Evolutionary conservation across 306 rosid species (phyloP), one percentile per base, ranked within the genome.

Genomic region (Erythrophleum fordii): DNA sequence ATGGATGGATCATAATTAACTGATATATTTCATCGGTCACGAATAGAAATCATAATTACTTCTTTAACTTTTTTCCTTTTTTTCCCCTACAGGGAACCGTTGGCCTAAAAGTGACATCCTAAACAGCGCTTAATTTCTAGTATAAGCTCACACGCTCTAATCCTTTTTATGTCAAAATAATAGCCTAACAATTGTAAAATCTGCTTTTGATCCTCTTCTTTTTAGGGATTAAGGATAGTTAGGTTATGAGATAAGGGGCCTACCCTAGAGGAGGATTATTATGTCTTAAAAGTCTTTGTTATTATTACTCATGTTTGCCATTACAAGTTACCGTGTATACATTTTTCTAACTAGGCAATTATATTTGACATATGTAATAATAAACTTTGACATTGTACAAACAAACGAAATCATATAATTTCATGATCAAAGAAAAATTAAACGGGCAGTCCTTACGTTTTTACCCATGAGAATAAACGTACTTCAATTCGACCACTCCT

Each of bases 301-400:
- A 87, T 87, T 85, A 89, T 89, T 79, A 73, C 91, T 48, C 61
- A 53, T 87, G 88, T 83, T 89, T 87, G 88, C 85, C 85, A 85
- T 83, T 78, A 80, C 82, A 85, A 83, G 78, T 79, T 81, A 83
- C 76, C 75, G 28, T 53, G 81, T 69, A 73, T 31, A 17, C 61
- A 49, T 25, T 77, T 88, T 83, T 83, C 87, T 69, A 76, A 71
- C 69, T 20, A 55, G 71, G 76, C 77, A 83, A 85, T 85, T 67
- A 67, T 75, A 75, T 65, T 31, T 28, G 69, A 17, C 78, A 68
- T 81, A n/a, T n/a, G n/a, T n/a, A n/a, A 77, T 81, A n/a, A 64
- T 61, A 31, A 64, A 42, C 37, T 62, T 76, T 77, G 80, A 77
- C 73, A 37, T 77, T 62, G 59, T 49, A 64, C 80, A 62, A 62